These are phyloP conservation scores for Kluyveromyces dobzhanskii DNA, from an alignment of 805 yeast species.

Conservation along the genomic window DNA sequence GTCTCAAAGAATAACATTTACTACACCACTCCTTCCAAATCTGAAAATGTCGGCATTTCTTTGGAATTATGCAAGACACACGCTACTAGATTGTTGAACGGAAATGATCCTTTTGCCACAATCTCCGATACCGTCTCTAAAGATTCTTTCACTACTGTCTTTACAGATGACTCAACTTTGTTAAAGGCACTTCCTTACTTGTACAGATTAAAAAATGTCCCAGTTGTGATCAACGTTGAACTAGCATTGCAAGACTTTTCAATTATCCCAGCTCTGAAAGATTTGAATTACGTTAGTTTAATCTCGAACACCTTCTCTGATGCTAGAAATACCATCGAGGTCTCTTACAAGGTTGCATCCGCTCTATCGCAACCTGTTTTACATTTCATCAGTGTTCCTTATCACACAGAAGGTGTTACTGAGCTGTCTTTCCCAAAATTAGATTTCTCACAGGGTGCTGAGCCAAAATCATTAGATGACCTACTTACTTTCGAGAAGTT, in stretches of 20 bases:
- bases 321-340: slow-evolving; percentile 43
- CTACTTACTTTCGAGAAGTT: slow-evolving; percentile 12
- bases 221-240: slow-evolving; percentile 55
- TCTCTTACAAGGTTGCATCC: slow-evolving; percentile 51
- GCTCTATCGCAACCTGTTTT: slow-evolving; percentile 48
- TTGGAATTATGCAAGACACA: slow-evolving; percentile 6
- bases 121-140: slow-evolving; percentile 11
- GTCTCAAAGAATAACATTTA: slow-evolving; percentile 7
- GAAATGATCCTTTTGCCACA: slow-evolving; percentile 26
- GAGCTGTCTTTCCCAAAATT: slow-evolving; percentile 5
- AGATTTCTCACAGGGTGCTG: slow-evolving; percentile 13
- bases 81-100: slow-evolving; percentile 18
- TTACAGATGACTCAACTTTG: slow-evolving; percentile 45
- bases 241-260: slow-evolving; percentile 57
- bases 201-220: slow-evolving; percentile 30
- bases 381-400: slow-evolving; percentile 47
- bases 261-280: slow-evolving; percentile 63
- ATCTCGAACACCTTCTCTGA: slow-evolving; percentile 57
- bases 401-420: slow-evolving; percentile 4
- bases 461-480: slow-evolving; percentile 18
- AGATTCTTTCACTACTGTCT: slow-evolving; percentile 35
- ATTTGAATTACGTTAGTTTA: slow-evolving; percentile 53
- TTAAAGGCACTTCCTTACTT: slow-evolving; percentile 56
- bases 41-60: slow-evolving; percentile 10
- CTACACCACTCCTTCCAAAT: slow-evolving; percentile 17